Base-by-base conservation (phyloP, 2,329 filamentous ascomycete genomes). In the Dendryphion nanum region DNA sequence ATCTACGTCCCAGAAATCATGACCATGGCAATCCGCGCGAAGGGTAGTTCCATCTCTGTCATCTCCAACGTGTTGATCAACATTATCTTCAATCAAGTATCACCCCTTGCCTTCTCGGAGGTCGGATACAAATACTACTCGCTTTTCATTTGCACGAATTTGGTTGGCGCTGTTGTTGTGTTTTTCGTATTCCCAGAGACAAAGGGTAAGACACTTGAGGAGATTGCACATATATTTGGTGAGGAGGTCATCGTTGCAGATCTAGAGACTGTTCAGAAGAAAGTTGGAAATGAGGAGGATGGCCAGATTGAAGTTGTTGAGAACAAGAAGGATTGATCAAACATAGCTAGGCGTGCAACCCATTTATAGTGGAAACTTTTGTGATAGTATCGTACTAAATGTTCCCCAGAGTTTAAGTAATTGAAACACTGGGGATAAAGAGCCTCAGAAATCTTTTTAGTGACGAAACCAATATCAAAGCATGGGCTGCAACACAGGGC, bases 1-100 rank as follows among this genome's bases (percentile, higher is more conserved):
- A 48, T 61, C 17, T 61, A 59, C 38, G 42, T 53, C n/a, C 52
- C 55, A 4, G 58, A 62, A 23, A 54, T 50, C 40, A 48, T 62
- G 26, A 47, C 54, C 30, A 57, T 53, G 42, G 41, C 47, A 10
- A 57, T 54, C 10, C 48, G 58, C 14, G 55, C 58, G 14, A 59
- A 59, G 16, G 45, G 45, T 7, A 34, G 33, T 8, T 28, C 42
- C 19, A 41, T 48, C 18, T 43, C 45, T 6, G 32, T 38, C 20
- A 34, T 46, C 23, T 38, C 33, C 19, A 43, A 40, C 33, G 32
- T 43, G 7, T 31, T 44, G 8, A 38, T 44, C 35, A 41, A 44
- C 18, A 38, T 41, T 23, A 10, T 46, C 13, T 38, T 43, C 33
- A 38, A 38, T 13, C 40, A 43, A 30, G 38, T 40, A 4, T 41